Base-by-base conservation (phyloP, 768 basidiomycete species). In the Baorangia bicolor region DNA sequence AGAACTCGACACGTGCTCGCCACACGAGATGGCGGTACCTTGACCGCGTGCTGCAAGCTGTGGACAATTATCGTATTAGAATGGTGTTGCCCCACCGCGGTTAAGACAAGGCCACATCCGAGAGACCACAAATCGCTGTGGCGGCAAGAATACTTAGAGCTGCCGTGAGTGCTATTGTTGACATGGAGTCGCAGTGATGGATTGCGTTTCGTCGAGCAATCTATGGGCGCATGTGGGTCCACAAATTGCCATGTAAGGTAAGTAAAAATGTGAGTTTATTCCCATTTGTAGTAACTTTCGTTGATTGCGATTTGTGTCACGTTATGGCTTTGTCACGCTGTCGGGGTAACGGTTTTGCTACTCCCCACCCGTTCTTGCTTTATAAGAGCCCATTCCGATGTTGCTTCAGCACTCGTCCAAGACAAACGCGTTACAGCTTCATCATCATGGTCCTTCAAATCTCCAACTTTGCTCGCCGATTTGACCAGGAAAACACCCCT, bases 401-500 rank as follows among this genome's bases (percentile, higher is more conserved):
- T n/a, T 44, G 18, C 27, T 20, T 21, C 47, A 13, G 13, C 34
- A n/a, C 33, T 23, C 28, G 28, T 2, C n/a, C 49, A 33, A 38
- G 18, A 1, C 27, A 27, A 21, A 13, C 46, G 2, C 28, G 2
- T 6, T 4, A 1, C 47, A 23, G 11, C 48, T 13, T 27, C 50
- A 28, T 5, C 56, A 48, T 25, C 53, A 66, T 77, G 76, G 65
- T 66, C 43, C 55, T 63, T 34, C 62, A 66, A 21, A 38, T 63
- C 13, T 33, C 61, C 38, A 62, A 62, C 55, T 54, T 49, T 34
- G 13, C 69, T 13, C 72, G 71, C 25, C 57, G 58, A 40, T 40
- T 25, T 12, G 60, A 73, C 45, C 51, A 62, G 5, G 75, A 76
- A 53, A 77, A 77, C 57, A 67, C 66, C 0, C 74, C 74, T 16